A percentile compares a stretch with the other conserved stretches of the same genome.
These are phyloP conservation scores for Neofusicoccum sp. DNA, from an alignment of 2,329 filamentous ascomycete species.

Conservation along the genomic window DNA sequence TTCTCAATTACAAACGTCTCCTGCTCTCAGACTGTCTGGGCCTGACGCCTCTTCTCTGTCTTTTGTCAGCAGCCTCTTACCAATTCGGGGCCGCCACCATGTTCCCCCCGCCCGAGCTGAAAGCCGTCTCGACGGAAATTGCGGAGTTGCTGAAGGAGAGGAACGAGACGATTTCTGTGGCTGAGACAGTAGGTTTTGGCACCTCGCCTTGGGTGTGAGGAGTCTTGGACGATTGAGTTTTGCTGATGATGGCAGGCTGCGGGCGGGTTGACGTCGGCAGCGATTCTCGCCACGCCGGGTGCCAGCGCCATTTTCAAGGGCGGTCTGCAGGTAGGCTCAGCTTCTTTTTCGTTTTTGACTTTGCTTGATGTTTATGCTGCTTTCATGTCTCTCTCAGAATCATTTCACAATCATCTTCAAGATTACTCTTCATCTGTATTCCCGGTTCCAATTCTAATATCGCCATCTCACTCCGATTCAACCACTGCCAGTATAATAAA, in stretches of 20 bases:
- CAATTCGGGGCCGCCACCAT: neutral
- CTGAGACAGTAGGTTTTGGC: conserved; percentile 53
- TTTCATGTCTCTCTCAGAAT: neutral
- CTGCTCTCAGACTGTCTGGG: neutral
- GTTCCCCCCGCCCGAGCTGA: conserved; percentile 28
- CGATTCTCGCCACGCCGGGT: conserved; percentile 58
- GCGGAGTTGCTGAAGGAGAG: conserved; percentile 53
- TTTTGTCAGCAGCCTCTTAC: no score
- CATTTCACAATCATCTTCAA: neutral
- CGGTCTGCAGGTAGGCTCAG: conserved; percentile 50
- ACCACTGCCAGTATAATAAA: neutral
- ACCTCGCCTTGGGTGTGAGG: neutral
- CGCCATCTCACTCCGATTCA: neutral
- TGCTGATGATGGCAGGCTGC: conserved; percentile 47
- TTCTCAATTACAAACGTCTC: neutral
- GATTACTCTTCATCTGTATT: neutral
- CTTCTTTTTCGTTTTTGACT: conserved; percentile 22
- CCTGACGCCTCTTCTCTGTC: neutral
- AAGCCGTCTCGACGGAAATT: conserved; percentile 49
- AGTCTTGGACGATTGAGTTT: neutral
- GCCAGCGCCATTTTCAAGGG: conserved; percentile 60
- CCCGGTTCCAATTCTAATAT: neutral
- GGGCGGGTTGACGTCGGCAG: conserved; percentile 60
- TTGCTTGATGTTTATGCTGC: neutral
- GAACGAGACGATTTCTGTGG: conserved; percentile 59